Base-by-base conservation (phyloP, 805 yeast species). In the Wickerhamomyces tratensis region DNA sequence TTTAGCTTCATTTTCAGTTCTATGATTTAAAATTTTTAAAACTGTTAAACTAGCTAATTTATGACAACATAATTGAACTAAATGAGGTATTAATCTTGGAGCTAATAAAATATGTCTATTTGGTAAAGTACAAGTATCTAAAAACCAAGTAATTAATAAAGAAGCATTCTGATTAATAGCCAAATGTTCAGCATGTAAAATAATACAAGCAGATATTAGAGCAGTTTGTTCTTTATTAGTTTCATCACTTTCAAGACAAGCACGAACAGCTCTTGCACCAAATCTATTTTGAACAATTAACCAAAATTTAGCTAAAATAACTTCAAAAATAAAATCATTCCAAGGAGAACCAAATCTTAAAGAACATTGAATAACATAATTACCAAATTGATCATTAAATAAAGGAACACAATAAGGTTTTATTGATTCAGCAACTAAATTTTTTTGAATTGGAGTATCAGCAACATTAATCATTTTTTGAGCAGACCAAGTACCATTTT, bases 401-500 rank as follows among this genome's bases (percentile, higher is more conserved):
- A 93, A 68, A 40, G 89, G 86, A 1, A 84, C 86, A 39, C 93
- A 76, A 56, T 83, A 88, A 2, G 95, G 93, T 46, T 77, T 75
- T 48, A 93, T 71, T 36, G 87, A 76, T 26, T 74, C 67, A 8
- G 82, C 79, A 37, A 93, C 84, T 39, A 83, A 58, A 51, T 70
- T 64, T 59, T 77, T 82, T 53, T 79, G 86, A 39, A 76, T 71
- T 37, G 71, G 78, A 39, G 77, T 78, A 48, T 71, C 63, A 5
- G 87, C 82, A 38, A 80, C 79, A 49, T 79, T 83, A 51, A 93
- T 88, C 62, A 93, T 82, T 62, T 91, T 93, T 62, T 93, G 98
- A 25, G 96, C 95, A 2, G 97, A 98, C 98, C 98, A 93, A 6
- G 98, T 93, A 47, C 98, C 98, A 61, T 93, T 93, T 57, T 93